Base-by-base conservation (phyloP, 345 rosid genomes). In the Noccaea bulbosa region DNA sequence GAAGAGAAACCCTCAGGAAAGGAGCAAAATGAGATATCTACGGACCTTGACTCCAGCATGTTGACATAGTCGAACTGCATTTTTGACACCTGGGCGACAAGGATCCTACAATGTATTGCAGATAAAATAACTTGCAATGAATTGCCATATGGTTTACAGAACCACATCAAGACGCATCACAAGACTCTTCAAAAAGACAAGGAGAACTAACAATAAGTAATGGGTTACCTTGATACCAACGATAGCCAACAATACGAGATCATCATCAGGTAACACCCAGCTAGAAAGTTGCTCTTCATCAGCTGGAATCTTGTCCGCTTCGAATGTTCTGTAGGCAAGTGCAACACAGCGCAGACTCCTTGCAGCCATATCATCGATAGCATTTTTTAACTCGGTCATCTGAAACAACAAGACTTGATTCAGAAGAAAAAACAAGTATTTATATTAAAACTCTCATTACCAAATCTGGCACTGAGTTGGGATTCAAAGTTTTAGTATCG, bases 281-380 rank as follows among this genome's bases (percentile, higher is more conserved):
- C 71, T 67, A 48, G 82, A 50, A 69, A 87, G 82, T 47, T 80
- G 80, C 55, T 87, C 90, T 76, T 87, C 96, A 67, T 85, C 83
- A 70, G 71, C 70, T 62, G 98, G 98, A 78, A 91, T 81, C 63
- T 80, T 87, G 39, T 87, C 87, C 45, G 12, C 15, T 43, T 85
- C 98, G 83, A 57, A 81, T 70, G 81, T 40, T 80, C 96, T 80
- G 60, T 83, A 89, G 20, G 98, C 98, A 81, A 94, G 78, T 30
- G 98, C 97, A 72, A 94, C 88, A 79, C 99, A 94, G 0, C 99
- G 92, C 80, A 94, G 81, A 80, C 98, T 91, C 48, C 86, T 10
- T 49, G 87, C 62, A 58, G 99, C 99, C 99, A 91, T 91, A 52
- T 83, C 88, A 74, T 86, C 76, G 66, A 91, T 88, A 46, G 93